Evolutionary conservation across 1,139 yeast genomes (phyloP).

Genomic region (Zygoascus meyerae): DNA sequence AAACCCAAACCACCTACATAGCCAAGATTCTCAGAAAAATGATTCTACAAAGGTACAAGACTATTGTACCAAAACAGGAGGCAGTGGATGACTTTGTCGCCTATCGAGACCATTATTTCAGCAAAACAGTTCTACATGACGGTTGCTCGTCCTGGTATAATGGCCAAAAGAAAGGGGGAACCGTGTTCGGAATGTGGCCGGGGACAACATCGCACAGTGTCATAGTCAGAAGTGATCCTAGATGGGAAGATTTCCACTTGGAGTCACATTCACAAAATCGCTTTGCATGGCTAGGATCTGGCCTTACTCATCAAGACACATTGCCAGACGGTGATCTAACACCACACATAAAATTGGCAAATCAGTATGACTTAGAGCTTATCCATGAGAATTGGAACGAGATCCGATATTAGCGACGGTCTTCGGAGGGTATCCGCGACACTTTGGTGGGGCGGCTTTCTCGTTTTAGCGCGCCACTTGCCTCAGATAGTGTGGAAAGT

Average conservation of each 20-base stretch:
- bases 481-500: neutral
- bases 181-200: slow-evolving; percentile 22
- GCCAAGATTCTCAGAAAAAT: slow-evolving; percentile 22
- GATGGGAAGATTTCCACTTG: slow-evolving; percentile 25
- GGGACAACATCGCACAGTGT: slow-evolving; percentile 23
- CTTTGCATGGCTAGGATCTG: too few relatives aligned
- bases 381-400: too few relatives aligned
- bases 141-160: slow-evolving; percentile 24
- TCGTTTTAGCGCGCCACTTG: neutral
- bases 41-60: slow-evolving; percentile 17
- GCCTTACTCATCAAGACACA: too few relatives aligned
- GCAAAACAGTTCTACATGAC: slow-evolving; percentile 18
- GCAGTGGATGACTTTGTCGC: slow-evolving; percentile 21
- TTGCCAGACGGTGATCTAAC: too few relatives aligned
- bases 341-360: too few relatives aligned
- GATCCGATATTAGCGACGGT: too few relatives aligned
- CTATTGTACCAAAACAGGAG: slow-evolving; percentile 19
- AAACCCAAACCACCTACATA: slow-evolving; percentile 21
- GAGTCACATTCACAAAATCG: too few relatives aligned
- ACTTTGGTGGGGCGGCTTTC: too few relatives aligned
- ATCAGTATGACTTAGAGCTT: too few relatives aligned
- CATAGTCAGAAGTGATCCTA: slow-evolving; percentile 17
- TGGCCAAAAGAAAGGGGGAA: slow-evolving; percentile 14
- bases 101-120: slow-evolving; percentile 17
- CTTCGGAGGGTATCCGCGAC: too few relatives aligned